Evolutionary conservation across 306 rosid species (phyloP), one percentile per base, ranked within the genome.

Genomic region (Betula pendula): DNA sequence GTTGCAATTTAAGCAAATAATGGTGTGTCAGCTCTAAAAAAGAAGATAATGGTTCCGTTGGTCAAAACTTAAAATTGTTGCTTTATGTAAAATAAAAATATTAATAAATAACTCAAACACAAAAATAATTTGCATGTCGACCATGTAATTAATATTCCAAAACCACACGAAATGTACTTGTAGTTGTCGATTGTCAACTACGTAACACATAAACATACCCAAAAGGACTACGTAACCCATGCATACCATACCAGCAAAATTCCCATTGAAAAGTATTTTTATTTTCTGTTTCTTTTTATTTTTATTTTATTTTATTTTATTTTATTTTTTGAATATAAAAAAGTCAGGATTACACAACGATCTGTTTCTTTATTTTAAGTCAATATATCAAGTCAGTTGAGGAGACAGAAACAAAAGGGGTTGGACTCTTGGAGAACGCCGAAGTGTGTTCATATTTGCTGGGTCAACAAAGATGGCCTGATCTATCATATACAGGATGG

Each of bases 401-500:
- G 33, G 63, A 7, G 10, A 55, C 11, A 77, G 11, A 40, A 45
- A 42, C 77, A 25, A 50, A 24, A 2, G 17, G 29, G 25, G 58
- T 66, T 38, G 55, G 56, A 45, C 35, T 19, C n/a, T 22, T 44
- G 42, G 12, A 8, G 15, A 19, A 49, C 3, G 3, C 6, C 24
- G 19, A 49, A 45, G 15, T 19, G 74, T 22, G 56, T 40, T 1
- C 15, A 7, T 8, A 53, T 71, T 71, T 52, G 13, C 17, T 19
- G 72, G 72, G 88, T 88, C 88, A 81, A 83, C 63, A 77, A 81
- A 75, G 88, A 82, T 68, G 79, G 80, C 77, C 63, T 63, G 74
- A 56, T 66, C 48, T 0, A 0, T 58, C 48, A 16, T 52, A 77
- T 52, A 17, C 10, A 47, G 15, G 1, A 40, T 43, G 80, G 68